Base-by-base conservation (phyloP, 768 basidiomycete genomes). In the Leccinum subgranulosum region DNA sequence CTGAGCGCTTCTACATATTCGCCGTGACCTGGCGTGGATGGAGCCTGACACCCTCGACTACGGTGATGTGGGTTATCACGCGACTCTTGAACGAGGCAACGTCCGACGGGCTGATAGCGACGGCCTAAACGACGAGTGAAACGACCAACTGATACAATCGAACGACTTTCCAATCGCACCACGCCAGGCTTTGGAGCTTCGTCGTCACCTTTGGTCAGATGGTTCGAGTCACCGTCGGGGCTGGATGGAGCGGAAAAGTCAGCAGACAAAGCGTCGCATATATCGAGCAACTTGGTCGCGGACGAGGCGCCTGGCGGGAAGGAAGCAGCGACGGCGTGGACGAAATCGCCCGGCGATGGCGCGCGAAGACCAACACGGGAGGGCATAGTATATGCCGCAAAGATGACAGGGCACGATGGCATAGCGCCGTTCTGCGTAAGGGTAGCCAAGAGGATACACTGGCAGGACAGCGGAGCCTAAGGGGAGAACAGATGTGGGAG, bases 1-100 rank as follows among this genome's bases (percentile, higher is more conserved):
- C 21, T 21, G 33, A 60, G 54, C 17, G 25, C 53, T 17, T 58
- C 58, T 4, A 33, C 41, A 27, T 51, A 58, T 34, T 34, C 49
- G 8, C n/a, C 49, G 28, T 33, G 49, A 3, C 8, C n/a, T 23
- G 27, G 25, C 17, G 27, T 28, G 2, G 29, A 21, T 4, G 46
- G 9, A n/a, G 2, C 31, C 39, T 49, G 0, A 28, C 46, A 15
- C 50, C 51, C 49, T 69, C 66, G 49, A 64, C 47, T 3, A 34
- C 45, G 11, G 49, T 29, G 25, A 66, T 21, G n/a, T 66, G 60
- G 49, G 15, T 39, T 9, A 39, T 39, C 39, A 46, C 3, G 21
- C 45, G 23, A 46, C 21, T 46, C 21, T 46, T 23, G 45, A 46
- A 6, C 45, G 25, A 25, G 23, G 25, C 46, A 25, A 47, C 45